A percentile compares a stretch with the other conserved stretches of the same genome.
These are phyloP conservation scores for Xylaria arbuscula DNA, from an alignment of 2,329 filamentous ascomycete species.

Conservation along the genomic window DNA sequence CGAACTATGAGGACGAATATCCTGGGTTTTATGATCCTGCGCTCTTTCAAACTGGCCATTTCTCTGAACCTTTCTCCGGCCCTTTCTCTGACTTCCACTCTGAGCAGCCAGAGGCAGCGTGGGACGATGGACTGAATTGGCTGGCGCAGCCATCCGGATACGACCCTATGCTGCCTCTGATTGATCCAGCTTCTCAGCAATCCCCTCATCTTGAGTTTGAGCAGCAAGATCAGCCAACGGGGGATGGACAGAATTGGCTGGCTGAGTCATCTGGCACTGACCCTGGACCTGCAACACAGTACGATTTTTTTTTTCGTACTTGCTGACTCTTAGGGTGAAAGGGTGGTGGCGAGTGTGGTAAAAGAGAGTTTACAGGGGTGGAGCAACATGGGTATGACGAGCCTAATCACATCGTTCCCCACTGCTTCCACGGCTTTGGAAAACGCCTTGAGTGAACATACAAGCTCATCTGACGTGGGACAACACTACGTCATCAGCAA, in stretches of 20 bases:
- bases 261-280: not conserved
- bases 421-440: no score
- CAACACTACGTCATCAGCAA: slow-evolving; percentile 11
- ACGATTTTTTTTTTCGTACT: slow-evolving; percentile 36
- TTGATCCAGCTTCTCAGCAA: not conserved
- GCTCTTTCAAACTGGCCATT: not conserved
- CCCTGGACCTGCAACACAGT: slow-evolving; percentile 18
- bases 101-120: no score
- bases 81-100: not conserved
- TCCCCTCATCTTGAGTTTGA: not conserved
- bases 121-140: no score
- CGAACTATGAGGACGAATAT: not conserved
- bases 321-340: slow-evolving; percentile 32
- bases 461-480: not conserved
- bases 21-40: slow-evolving; percentile 9
- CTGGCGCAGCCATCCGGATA: no score
- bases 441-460: not conserved
- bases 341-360: no score
- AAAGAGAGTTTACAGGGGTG: no score
- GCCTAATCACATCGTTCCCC: no score
- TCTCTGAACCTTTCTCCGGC: not conserved
- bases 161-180: not conserved
- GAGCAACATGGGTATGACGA: no score
- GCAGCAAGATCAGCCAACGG: not conserved
- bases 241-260: not conserved